Base-by-base conservation (phyloP, 306 rosid genomes). In the Alnus glutinosa region DNA sequence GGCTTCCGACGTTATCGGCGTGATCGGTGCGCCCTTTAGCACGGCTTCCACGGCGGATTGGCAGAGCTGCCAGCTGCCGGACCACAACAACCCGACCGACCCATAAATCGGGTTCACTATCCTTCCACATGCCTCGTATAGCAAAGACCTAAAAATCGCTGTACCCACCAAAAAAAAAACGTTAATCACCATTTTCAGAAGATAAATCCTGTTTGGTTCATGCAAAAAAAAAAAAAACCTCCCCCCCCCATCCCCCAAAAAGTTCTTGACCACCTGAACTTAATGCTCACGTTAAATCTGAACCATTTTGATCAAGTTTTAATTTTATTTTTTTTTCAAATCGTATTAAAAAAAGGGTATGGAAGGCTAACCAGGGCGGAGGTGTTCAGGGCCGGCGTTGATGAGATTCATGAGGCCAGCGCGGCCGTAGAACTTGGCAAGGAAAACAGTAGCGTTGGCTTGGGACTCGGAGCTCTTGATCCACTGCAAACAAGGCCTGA, bases 401-500 rank as follows among this genome's bases (percentile, higher is more conserved):
- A 94, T 87, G 74, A 94, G 97, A 68, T 94, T 94, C 95, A 94
- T 92, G 62, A 94, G 97, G 0, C 98, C 98, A 14, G 98, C 98
- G 2, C 98, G 98, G 68, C 98, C 98, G 23, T 92, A 94, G 55
- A 94, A 94, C 88, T 94, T 94, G 9, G 98, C 97, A 2, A 94
- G 95, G 63, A 94, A 94, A 13, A 94, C 97, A 23, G 98, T 94
- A 30, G 97, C 98, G 86, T 94, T 92, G 2, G 98, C 97, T 71
- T 94, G 98, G 3, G 97, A 92, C n/a, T 94, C 98, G 0, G 97
- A 92, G 83, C 83, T 89, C 79, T 92, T 94, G 80, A 94, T 92
- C 98, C 98, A 94, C 57, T 87, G 95, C 76, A 94, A 80, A 44
- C 98, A 94, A 0, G 98, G 98, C 57, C 98, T 77, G 52, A 94